Conservation (phyloP, 805 yeast genomes). For the Saccharomycopsis fermentans region DNA sequence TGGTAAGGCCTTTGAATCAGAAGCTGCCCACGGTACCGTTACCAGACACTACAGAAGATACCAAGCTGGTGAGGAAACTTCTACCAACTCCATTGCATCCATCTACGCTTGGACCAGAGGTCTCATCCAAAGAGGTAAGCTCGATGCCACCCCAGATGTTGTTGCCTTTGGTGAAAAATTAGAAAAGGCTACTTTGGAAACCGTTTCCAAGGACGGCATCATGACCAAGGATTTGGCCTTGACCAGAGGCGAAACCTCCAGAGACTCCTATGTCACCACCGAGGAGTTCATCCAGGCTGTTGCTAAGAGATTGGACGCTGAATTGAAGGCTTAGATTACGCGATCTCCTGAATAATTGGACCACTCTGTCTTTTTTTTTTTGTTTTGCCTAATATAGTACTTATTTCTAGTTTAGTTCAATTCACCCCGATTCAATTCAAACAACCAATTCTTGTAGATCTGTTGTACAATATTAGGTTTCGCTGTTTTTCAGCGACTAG, state of each 20-base stretch:
- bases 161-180: constrained; percentile 53
- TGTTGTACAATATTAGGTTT: too few relatives aligned
- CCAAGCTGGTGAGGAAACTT: constrained; percentile 74
- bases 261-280: constrained; percentile 60
- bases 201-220: constrained; percentile 63
- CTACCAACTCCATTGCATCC: constrained; percentile 78
- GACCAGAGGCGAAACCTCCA: constrained; percentile 52
- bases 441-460: too few relatives aligned
- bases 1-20: constrained; percentile 77
- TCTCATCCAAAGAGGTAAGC: constrained; percentile 67
- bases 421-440: too few relatives aligned
- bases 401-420: background rate
- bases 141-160: constrained; percentile 64
- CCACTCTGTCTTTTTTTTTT: background rate
- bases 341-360: background rate
- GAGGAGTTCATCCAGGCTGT: constrained; percentile 73
- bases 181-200: constrained; percentile 60
- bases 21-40: constrained; percentile 84
- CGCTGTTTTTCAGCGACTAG: background rate
- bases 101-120: constrained; percentile 87
- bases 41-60: constrained; percentile 79
- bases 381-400: background rate
- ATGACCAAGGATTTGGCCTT: constrained; percentile 81
- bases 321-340: background rate
- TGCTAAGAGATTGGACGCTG: constrained; percentile 38